Base-by-base conservation (phyloP, 2,329 filamentous ascomycete species). In the Thelonectria blattea region DNA sequence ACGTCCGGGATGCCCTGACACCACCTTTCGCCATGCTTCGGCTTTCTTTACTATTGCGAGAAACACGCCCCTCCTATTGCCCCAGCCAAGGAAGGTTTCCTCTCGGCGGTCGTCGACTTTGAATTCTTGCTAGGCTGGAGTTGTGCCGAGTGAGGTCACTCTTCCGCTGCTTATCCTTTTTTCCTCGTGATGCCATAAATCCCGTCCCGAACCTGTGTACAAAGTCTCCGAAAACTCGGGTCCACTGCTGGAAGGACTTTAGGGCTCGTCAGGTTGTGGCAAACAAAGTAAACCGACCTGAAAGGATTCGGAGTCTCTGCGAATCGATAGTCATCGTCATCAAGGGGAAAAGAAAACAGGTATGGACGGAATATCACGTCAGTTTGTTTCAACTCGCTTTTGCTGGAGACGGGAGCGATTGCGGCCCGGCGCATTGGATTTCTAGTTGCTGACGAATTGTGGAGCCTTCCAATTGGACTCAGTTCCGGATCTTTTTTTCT, bases 1-100 rank as follows among this genome's bases (percentile, higher is more conserved):
- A 30, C 43, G 52, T 17, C 52, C 57, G 39, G 46, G 47, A 41
- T 22, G 51, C 51, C 51, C 57, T 55, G 57, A 46, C 39, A 51
- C 43, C 45, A 41, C 48, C 39, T 50, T 32, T 51, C 39, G 47
- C 52, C 42, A 48, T 55, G 24, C 39, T 34, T 56, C 39, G 14
- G 34, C n/a, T 43, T 37, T 34, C 17, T 11, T 15, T 7, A 3
- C 32, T 34, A 3, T 34, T 37, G n/a, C 34, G 11, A 37, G 12
- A 37, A 37, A 37, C 34, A 37, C 34, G 34, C 34, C 34, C 34
- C 34, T 37, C 34, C 34, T 15, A 30, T 7, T 24, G 3, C 27
- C 27, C 27, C 27, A 30, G 5, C 22, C 22, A 24, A 24, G 8
- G 27, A 24, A 24, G 22, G 5, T 30, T 30, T 30, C 27, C 27